A percentile compares a stretch with the other conserved stretches of the same genome.
Evolutionary conservation across 1,284 basidiomycete species (phyloP).

Genomic region (Irpex lacteus): DNA sequence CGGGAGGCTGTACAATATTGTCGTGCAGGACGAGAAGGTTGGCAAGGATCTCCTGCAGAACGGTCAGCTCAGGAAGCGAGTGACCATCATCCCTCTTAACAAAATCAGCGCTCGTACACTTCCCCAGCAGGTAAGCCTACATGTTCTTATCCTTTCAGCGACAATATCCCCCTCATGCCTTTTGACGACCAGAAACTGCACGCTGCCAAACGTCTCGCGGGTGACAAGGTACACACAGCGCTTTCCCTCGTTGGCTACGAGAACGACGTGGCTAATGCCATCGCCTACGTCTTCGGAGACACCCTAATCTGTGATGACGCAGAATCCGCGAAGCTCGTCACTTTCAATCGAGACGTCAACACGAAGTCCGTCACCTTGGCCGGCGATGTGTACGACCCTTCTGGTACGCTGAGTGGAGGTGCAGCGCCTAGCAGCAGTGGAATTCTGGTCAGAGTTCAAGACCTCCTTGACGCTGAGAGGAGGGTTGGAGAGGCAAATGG

Average conservation of each 20-base stretch:
- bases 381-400: conserved; percentile 96
- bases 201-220: conserved; percentile 74
- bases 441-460: conserved; percentile 83
- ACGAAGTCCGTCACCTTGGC: conserved; percentile 90
- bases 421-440: conserved; percentile 79
- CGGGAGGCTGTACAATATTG: conserved; percentile 90
- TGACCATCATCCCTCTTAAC: conserved; percentile 93
- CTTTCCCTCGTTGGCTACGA: conserved; percentile 86
- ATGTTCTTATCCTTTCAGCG: background rate
- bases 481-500: conserved; percentile 53
- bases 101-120: conserved; percentile 82
- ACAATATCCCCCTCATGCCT: background rate
- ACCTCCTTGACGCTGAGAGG: conserved; percentile 62
- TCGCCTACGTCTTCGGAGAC: conserved; percentile 93
- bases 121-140: conserved; percentile 50
- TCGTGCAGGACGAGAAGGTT: conserved; percentile 88
- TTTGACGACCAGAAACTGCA: conserved; percentile 65
- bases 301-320: conserved; percentile 92
- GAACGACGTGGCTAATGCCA: conserved; percentile 84
- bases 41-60: conserved; percentile 85
- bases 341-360: conserved; percentile 70
- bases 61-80: conserved; percentile 84
- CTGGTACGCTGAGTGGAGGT: conserved; percentile 92
- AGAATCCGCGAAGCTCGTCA: conserved; percentile 85
- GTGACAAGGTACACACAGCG: conserved; percentile 83